A percentile compares a stretch with the other conserved stretches of the same genome.
phyloP scores from a whole-genome alignment of 2,329 filamentous ascomycete genomes.

The Colletotrichum tropicicola region DNA sequence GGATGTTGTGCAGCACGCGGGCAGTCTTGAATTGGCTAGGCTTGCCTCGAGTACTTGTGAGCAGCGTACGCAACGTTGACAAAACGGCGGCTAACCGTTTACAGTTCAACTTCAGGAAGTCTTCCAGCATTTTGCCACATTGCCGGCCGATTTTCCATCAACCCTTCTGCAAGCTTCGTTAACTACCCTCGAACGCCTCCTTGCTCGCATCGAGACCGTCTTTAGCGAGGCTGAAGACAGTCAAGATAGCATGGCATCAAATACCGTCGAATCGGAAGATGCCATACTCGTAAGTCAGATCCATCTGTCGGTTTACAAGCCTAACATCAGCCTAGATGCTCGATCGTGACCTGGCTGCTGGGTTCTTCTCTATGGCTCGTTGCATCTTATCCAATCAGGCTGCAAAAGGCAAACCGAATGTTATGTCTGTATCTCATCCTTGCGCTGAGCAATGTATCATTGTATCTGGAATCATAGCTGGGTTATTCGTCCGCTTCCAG shows the following conservation, averaged over 20 bases:
- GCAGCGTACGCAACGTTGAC: conserved; percentile 12
- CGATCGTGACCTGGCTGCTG: conserved; percentile 56
- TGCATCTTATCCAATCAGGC: conserved; percentile 41
- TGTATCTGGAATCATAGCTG: conserved; percentile 56
- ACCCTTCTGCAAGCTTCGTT: conserved; percentile 53
- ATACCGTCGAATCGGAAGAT: conserved; percentile 56
- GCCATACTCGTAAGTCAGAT: conserved; percentile 48
- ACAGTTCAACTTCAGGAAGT: conserved; percentile 59
- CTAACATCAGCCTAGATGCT: conserved; percentile 45
- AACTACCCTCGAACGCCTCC: conserved; percentile 56
- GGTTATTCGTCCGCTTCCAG: conserved; percentile 54
- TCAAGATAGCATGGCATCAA: conserved; percentile 47
- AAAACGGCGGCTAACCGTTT: conserved; percentile 27
- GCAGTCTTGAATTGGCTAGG: conserved; percentile 55
- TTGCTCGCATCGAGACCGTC: conserved; percentile 52
- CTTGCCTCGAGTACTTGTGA: conserved; percentile 57
- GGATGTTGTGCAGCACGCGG: conserved; percentile 58
- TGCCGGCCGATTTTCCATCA: conserved; percentile 57
- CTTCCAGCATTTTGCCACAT: conserved; percentile 56
- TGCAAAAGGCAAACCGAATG: conserved; percentile 5
- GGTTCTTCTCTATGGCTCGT: conserved; percentile 58
- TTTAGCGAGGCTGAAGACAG: conserved; percentile 48
- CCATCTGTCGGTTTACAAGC: background rate
- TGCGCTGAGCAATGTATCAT: conserved; percentile 55
- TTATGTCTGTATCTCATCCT: conserved; percentile 27